These are phyloP conservation scores for Rhizopogon vesiculosus DNA, from an alignment of 768 basidiomycete genomes.

Conservation along the genomic window DNA sequence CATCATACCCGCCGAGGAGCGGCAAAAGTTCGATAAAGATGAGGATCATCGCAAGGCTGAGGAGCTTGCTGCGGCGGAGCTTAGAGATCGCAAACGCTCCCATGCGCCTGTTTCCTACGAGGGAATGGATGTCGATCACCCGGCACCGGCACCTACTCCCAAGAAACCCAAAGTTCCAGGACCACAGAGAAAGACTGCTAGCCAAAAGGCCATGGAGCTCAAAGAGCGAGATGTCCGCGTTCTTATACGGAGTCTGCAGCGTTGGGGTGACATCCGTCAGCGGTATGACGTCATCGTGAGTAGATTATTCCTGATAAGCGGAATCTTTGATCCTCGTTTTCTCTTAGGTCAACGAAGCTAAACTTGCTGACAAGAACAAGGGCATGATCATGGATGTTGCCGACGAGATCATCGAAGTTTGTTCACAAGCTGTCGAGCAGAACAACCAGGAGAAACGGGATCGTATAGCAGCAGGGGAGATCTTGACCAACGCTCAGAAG, in stretches of 20 bases:
- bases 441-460: slow-evolving; percentile 77
- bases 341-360: slow-evolving; percentile 77
- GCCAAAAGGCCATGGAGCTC: slow-evolving; percentile 92
- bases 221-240: slow-evolving; percentile 97
- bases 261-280: slow-evolving; percentile 95
- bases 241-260: slow-evolving; percentile 89
- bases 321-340: not conserved
- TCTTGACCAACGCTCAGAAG: slow-evolving; percentile 88
- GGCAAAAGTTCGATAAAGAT: slow-evolving; percentile 79
- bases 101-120: slow-evolving; percentile 88
- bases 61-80: slow-evolving; percentile 63
- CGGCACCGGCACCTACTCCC: slow-evolving; percentile 50
- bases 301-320: slow-evolving; percentile 12
- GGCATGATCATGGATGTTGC: slow-evolving; percentile 86
- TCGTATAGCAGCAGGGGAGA: slow-evolving; percentile 77
- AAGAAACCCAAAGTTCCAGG: slow-evolving; percentile 75
- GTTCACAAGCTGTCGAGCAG: slow-evolving; percentile 77
- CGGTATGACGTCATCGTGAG: slow-evolving; percentile 93
- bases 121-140: slow-evolving; percentile 88
- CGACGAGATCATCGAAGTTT: slow-evolving; percentile 89
- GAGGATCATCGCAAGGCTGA: slow-evolving; percentile 72
- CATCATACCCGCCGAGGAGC: slow-evolving; percentile 92
- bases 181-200: slow-evolving; percentile 82
- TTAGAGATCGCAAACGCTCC: slow-evolving; percentile 74
- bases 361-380: slow-evolving; percentile 90